Conservation (phyloP, 305 asterid species). For the Fraxinus albicans region DNA sequence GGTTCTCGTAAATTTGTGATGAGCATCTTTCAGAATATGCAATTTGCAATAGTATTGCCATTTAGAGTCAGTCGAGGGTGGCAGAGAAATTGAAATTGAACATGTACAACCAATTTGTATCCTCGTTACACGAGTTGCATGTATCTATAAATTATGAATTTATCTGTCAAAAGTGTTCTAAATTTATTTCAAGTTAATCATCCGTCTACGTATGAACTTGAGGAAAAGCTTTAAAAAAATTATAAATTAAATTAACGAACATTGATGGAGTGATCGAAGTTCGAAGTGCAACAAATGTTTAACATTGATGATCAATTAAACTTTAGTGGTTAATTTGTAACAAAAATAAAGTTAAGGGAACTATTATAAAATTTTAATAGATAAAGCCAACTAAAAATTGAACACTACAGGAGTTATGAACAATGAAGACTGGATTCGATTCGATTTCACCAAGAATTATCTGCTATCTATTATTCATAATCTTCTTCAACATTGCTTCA, state of each 20-base stretch:
- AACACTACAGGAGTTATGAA: background rate
- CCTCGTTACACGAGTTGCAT: no score
- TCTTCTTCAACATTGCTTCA: conserved; percentile 49
- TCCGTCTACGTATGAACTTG: no score
- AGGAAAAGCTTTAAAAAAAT: no score
- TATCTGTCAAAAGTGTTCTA: background rate
- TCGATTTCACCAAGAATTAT: background rate
- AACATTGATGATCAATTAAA: background rate
- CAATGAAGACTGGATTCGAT: background rate
- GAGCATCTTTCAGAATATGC: background rate
- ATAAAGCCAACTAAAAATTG: no score
- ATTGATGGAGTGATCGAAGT: no score
- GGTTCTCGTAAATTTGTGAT: background rate
- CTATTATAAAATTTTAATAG: background rate
- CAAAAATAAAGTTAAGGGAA: background rate
- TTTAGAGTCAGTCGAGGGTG: background rate
- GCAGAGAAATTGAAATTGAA: background rate
- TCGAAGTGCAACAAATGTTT: background rate
- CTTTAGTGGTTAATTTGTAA: background rate
- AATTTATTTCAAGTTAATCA: background rate
- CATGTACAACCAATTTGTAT: no score
- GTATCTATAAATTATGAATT: no score
- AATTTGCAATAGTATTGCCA: background rate
- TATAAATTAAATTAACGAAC: no score
- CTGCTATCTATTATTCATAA: conserved; percentile 15